Evolutionary conservation across 2,329 filamentous ascomycete genomes (phyloP).

Genomic region (Tolypocladium tundrense): DNA sequence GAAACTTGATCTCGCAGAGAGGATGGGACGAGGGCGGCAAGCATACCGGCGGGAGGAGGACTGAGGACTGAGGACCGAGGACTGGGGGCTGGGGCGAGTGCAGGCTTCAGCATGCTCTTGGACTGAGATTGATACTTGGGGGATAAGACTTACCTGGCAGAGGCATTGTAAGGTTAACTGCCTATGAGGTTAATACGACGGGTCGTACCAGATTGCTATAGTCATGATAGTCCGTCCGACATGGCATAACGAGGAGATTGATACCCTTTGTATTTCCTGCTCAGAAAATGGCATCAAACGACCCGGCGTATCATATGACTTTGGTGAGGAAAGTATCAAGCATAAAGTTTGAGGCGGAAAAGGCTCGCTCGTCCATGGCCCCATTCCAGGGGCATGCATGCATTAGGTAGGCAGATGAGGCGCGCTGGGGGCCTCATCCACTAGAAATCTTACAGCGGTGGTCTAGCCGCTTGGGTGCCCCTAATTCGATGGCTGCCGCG

Average conservation of each 20-base stretch:
- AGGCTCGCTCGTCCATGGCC: not conserved
- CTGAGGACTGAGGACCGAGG: constrained; percentile 5
- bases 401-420: not conserved
- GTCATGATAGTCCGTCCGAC: not conserved
- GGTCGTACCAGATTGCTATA: not conserved
- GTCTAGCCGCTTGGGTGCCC: not conserved
- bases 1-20: constrained; percentile 39
- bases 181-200: not conserved
- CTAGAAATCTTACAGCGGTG: not conserved
- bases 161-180: not conserved
- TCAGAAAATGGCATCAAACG: not conserved
- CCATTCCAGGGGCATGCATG: not conserved
- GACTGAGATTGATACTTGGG: not conserved
- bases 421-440: not conserved
- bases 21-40: constrained; percentile 37
- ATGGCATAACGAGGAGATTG: not conserved
- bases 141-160: too few relatives aligned
- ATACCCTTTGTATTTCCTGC: not conserved
- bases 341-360: not conserved
- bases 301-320: too few relatives aligned
- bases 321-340: not conserved
- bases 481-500: not conserved
- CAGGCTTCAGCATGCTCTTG: not conserved
- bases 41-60: constrained; percentile 37
- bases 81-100: too few relatives aligned